Percentiles rank a stretch among this genome's conserved stretches.
These are phyloP conservation scores for Trichoderma sp. DNA, from an alignment of 2,329 filamentous ascomycete genomes.

Conservation along the genomic window DNA sequence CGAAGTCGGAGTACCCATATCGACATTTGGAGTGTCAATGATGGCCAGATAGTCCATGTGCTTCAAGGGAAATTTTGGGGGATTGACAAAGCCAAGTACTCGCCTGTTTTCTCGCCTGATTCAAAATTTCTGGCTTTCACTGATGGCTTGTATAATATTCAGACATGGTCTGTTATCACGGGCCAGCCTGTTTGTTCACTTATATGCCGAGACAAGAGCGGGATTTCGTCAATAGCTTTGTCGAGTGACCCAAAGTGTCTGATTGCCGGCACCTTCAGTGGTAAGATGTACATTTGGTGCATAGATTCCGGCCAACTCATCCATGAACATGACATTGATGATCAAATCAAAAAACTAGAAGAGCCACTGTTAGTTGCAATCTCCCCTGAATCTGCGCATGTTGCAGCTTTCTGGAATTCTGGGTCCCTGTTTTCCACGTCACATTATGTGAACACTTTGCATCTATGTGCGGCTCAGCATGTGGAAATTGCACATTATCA, in stretches of 20 bases:
- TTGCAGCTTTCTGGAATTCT: too few species aligned
- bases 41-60: neutral
- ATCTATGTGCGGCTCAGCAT: too few species aligned
- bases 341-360: too few species aligned
- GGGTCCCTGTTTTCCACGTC: too few species aligned
- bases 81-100: neutral
- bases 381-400: neutral
- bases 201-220: fast-evolving
- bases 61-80: neutral
- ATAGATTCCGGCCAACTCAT: neutral
- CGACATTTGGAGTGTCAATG: too few species aligned
- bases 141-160: neutral
- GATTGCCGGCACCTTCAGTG: neutral
- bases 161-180: neutral
- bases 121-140: neutral
- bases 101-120: neutral
- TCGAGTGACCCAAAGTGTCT: neutral
- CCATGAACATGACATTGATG: neutral
- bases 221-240: neutral
- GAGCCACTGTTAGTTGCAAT: neutral
- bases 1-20: fast-evolving
- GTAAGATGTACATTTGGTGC: neutral
- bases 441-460: too few species aligned
- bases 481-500: too few species aligned
- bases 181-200: neutral